Evolutionary conservation across 345 rosid species (phyloP).

Genomic region (Camelina hispida): DNA sequence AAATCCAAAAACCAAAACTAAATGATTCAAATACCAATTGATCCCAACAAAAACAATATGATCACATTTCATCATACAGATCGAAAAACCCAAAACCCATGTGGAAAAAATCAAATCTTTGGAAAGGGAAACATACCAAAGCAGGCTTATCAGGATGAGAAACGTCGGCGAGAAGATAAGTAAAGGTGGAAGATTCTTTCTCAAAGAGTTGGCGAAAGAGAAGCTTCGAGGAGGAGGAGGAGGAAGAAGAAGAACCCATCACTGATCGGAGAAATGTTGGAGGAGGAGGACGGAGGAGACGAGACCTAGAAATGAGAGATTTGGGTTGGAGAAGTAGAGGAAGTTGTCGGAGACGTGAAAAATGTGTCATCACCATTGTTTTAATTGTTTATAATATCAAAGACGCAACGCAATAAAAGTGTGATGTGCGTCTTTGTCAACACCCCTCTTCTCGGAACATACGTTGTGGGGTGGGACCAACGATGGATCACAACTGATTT

Average conservation of each 20-base stretch:
- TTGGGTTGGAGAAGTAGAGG: conserved; percentile 25
- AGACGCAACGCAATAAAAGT: not conserved
- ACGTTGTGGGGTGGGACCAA: not conserved
- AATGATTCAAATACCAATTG: not conserved
- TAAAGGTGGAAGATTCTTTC: conserved; percentile 86
- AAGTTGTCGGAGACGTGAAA: conserved; percentile 15
- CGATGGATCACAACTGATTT: not conserved
- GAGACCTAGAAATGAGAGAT: not conserved
- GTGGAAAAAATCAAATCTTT: conserved; percentile 17
- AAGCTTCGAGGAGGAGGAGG: conserved; percentile 56
- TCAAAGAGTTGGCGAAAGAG: conserved; percentile 91
- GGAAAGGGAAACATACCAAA: conserved; percentile 50
- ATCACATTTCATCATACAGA: conserved; percentile 5
- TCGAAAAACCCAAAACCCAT: conserved; percentile 17
- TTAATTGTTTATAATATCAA: not conserved
- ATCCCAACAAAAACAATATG: not conserved
- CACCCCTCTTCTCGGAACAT: not conserved
- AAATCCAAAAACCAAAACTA: not conserved
- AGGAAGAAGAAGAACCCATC: conserved; percentile 50
- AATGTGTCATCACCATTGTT: conserved; percentile 27
- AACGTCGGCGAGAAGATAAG: conserved; percentile 90
- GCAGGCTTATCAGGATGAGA: conserved; percentile 90
- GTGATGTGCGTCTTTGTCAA: conserved; percentile 1
- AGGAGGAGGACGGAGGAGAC: conserved; percentile 10
- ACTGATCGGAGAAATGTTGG: conserved; percentile 22